Conservation (phyloP, 768 basidiomycete genomes). For the Hygrophorus pudorinus region DNA sequence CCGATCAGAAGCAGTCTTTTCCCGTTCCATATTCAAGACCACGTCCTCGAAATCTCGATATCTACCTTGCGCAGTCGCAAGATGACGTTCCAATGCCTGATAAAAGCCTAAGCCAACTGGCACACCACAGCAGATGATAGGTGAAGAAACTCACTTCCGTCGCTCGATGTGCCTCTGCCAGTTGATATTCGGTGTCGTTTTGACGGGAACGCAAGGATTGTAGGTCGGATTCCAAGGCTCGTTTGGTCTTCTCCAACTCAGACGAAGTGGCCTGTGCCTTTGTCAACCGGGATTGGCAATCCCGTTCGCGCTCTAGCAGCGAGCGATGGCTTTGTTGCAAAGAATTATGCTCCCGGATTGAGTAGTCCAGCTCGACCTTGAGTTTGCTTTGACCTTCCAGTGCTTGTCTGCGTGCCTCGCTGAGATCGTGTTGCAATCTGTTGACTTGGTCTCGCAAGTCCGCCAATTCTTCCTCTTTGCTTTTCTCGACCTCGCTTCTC, state of each 20-base stretch:
- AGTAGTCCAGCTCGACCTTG: slow-evolving; percentile 63
- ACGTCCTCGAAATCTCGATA: slow-evolving; percentile 85
- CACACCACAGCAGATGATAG: background rate
- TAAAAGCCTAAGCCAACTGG: slow-evolving; percentile 4
- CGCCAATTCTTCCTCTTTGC: slow-evolving; percentile 76
- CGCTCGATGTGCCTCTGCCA: slow-evolving; percentile 47
- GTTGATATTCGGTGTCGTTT: slow-evolving; percentile 52
- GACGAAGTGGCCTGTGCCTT: slow-evolving; percentile 38
- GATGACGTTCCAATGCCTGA: slow-evolving; percentile 70
- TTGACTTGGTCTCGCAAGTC: slow-evolving; percentile 56
- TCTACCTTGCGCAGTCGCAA: slow-evolving; percentile 61
- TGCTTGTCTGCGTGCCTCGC: slow-evolving; percentile 48
- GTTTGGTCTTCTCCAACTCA: slow-evolving; percentile 61
- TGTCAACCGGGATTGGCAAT: slow-evolving; percentile 38
- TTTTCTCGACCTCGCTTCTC: slow-evolving; percentile 74
- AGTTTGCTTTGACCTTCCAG: slow-evolving; percentile 64
- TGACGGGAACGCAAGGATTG: slow-evolving; percentile 60
- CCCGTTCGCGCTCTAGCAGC: slow-evolving; percentile 51
- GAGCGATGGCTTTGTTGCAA: slow-evolving; percentile 54
- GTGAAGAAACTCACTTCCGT: slow-evolving; percentile 58
- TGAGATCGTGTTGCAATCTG: slow-evolving; percentile 57
- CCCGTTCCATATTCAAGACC: slow-evolving; percentile 74
- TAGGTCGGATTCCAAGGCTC: slow-evolving; percentile 62
- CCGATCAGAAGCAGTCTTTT: slow-evolving; percentile 62
- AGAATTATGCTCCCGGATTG: slow-evolving; percentile 47